Conservation (phyloP, 805 yeast species). For the Teunomyces cretensis region DNA sequence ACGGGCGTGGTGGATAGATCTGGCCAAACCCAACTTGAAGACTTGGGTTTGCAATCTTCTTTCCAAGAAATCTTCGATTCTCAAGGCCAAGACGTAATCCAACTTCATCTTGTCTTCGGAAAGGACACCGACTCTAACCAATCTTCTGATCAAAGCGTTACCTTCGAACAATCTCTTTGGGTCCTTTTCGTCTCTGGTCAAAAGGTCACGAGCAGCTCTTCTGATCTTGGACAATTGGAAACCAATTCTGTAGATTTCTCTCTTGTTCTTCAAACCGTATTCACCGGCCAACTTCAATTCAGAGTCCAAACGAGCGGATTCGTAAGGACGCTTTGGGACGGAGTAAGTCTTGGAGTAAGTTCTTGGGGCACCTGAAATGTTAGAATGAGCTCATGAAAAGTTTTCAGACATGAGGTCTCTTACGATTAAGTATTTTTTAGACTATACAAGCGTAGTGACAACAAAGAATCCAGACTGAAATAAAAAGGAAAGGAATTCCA, state of each 20-base stretch:
- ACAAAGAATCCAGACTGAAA: neutral
- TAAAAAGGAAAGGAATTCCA: too few species aligned
- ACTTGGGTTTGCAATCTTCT: constrained; percentile 99
- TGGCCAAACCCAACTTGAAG: constrained; percentile 98
- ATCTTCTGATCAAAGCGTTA: constrained; percentile 99
- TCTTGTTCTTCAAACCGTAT: constrained; percentile 99
- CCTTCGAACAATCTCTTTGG: constrained; percentile 99
- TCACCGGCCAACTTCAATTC: constrained; percentile 99
- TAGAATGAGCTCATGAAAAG: constrained; percentile 1
- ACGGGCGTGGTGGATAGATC: constrained; percentile 99
- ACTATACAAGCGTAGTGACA: neutral
- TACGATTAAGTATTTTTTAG: neutral
- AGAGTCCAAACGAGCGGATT: constrained; percentile 98
- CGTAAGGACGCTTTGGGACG: constrained; percentile 99
- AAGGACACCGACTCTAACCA: constrained; percentile 97
- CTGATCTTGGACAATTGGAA: constrained; percentile 99
- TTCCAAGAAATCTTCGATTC: constrained; percentile 98
- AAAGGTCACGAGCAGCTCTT: constrained; percentile 99
- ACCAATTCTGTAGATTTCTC: constrained; percentile 99
- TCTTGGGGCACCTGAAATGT: constrained; percentile 86
- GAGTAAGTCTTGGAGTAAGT: constrained; percentile 99
- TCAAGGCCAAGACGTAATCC: constrained; percentile 98
- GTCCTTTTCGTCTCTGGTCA: constrained; percentile 99
- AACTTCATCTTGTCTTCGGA: constrained; percentile 99
- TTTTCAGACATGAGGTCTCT: neutral